Evolutionary conservation across 75 land plant species (phyloP).

Genomic region (Pseudotsuga menziesii): DNA sequence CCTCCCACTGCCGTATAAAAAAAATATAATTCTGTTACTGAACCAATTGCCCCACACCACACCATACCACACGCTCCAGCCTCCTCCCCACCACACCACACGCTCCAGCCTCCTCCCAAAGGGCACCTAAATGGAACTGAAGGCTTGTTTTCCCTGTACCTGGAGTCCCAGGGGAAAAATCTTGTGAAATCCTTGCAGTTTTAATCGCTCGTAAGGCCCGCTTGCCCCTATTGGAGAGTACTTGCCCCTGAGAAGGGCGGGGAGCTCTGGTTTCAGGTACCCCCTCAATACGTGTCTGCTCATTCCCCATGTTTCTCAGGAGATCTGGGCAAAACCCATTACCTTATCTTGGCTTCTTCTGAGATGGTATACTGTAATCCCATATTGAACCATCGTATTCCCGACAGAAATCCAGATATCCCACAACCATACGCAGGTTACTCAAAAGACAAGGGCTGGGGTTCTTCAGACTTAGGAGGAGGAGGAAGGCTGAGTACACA

Average conservation of each 20-base stretch:
- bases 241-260: neutral
- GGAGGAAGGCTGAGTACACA: neutral
- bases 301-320: neutral
- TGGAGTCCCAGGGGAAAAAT: neutral
- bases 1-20: neutral
- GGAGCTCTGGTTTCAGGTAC: no score
- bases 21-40: no score
- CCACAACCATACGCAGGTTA: neutral
- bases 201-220: neutral
- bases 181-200: neutral
- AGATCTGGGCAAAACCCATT: neutral
- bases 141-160: no score
- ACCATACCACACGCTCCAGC: no score
- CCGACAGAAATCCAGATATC: neutral
- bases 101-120: no score
- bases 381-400: neutral
- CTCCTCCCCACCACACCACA: no score
- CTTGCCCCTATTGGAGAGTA: neutral
- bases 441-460: neutral
- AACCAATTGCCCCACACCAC: no score
- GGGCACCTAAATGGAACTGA: no score
- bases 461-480: neutral
- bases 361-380: conserved; percentile 7
- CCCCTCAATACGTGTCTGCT: neutral
- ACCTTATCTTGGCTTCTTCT: neutral